Percentiles rank a stretch among this genome's conserved stretches.
Evolutionary conservation across 1,284 basidiomycete genomes (phyloP).

Genomic region (Trichosporon sp.): DNA sequence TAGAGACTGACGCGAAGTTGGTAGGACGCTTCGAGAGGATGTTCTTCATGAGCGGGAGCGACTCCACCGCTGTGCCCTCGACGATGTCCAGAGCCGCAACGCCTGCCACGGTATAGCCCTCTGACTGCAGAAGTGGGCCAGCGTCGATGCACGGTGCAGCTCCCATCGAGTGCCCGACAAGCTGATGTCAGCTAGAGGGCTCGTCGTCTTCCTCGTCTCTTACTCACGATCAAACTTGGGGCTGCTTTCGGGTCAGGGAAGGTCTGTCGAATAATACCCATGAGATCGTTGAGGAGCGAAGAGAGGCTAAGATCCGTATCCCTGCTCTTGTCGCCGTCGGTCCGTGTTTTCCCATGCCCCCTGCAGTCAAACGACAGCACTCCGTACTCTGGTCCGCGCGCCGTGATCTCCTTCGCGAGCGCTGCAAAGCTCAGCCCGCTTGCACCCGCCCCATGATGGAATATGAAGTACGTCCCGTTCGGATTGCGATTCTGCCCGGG

Average conservation of each 20-base stretch:
- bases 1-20: constrained; percentile 73
- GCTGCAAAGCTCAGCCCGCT: constrained; percentile 83
- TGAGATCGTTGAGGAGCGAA: constrained; percentile 65
- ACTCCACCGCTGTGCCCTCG: constrained; percentile 92
- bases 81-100: constrained; percentile 92
- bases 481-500: constrained; percentile 19
- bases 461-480: constrained; percentile 67
- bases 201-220: neutral
- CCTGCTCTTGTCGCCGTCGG: constrained; percentile 43
- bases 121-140: constrained; percentile 60
- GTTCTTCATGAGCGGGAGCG: constrained; percentile 80
- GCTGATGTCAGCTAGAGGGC: constrained; percentile 50
- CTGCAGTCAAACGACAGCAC: constrained; percentile 78
- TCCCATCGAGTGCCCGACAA: constrained; percentile 86
- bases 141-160: constrained; percentile 76
- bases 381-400: constrained; percentile 66
- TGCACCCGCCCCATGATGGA: constrained; percentile 93
- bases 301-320: constrained; percentile 65
- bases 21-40: constrained; percentile 80
- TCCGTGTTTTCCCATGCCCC: constrained; percentile 68
- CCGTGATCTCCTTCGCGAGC: constrained; percentile 70
- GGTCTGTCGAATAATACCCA: constrained; percentile 60
- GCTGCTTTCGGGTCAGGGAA: constrained; percentile 61
- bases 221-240: constrained; percentile 66
- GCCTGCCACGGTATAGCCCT: constrained; percentile 68